Percentiles rank a stretch among this genome's conserved stretches.
These are phyloP conservation scores for Candida pseudoglaebosa DNA, from an alignment of 805 yeast genomes.

Conservation along the genomic window DNA sequence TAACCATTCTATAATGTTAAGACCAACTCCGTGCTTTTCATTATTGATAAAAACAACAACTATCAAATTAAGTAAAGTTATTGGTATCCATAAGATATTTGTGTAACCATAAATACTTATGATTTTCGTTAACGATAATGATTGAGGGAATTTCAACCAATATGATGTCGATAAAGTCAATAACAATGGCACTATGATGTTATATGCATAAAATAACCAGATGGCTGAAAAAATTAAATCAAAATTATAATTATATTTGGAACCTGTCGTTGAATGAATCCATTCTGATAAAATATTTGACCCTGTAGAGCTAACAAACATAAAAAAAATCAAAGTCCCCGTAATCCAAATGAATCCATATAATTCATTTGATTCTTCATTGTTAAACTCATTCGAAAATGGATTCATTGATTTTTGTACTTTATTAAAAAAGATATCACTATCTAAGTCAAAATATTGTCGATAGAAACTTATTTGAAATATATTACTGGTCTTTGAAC, in stretches of 20 bases:
- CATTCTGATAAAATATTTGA: slow-evolving; percentile 60
- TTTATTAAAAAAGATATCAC: slow-evolving; percentile 55
- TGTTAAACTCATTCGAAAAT: slow-evolving; percentile 22
- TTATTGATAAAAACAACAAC: slow-evolving; percentile 48
- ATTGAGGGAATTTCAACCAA: slow-evolving; percentile 47
- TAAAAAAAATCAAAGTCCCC: slow-evolving; percentile 68
- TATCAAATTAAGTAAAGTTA: slow-evolving; percentile 57
- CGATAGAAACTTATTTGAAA: slow-evolving; percentile 59
- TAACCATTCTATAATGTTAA: slow-evolving; percentile 59
- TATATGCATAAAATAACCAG: slow-evolving; percentile 71
- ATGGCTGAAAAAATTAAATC: slow-evolving; percentile 65
- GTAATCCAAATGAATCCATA: slow-evolving; percentile 93
- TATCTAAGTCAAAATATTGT: slow-evolving; percentile 65
- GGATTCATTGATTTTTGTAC: slow-evolving; percentile 59
- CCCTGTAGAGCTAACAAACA: slow-evolving; percentile 73
- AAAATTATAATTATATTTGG: slow-evolving; percentile 55
- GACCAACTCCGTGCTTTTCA: slow-evolving; percentile 28
- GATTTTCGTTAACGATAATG: slow-evolving; percentile 52
- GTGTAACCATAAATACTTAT: slow-evolving; percentile 84
- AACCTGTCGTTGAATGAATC: slow-evolving; percentile 37
- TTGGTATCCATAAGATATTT: slow-evolving; percentile 81
- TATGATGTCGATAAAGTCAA: slow-evolving; percentile 52
- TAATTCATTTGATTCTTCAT: slow-evolving; percentile 53
- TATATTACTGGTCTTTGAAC: slow-evolving; percentile 19
- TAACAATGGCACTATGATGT: slow-evolving; percentile 56